Percentiles rank a stretch among this genome's conserved stretches.
phyloP scores from a whole-genome alignment of 225 moss, liverwort and hornwort genomes.

The Polytrichum commune region DNA sequence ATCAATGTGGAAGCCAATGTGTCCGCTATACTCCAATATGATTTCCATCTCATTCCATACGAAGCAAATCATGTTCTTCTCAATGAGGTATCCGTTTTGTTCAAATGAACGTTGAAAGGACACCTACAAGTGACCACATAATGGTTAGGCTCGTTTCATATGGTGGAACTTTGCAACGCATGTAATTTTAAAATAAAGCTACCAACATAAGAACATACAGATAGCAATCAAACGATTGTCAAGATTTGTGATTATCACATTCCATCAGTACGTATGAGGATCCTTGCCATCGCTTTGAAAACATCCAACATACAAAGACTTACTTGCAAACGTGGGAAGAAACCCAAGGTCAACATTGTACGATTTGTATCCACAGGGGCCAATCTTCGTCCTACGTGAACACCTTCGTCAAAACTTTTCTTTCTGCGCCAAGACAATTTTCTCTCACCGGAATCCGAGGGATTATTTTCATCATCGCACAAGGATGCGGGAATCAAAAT shows the following conservation, averaged over 20 bases:
- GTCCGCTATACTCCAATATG: neutral
- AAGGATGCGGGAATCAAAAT: neutral
- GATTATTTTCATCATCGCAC: neutral
- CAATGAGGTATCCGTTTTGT: neutral
- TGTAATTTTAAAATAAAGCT: no score
- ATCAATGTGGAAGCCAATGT: slow-evolving; percentile 1
- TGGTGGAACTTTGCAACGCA: no score
- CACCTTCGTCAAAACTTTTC: neutral
- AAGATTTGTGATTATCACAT: no score
- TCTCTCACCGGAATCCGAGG: neutral
- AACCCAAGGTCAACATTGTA: neutral
- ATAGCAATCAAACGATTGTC: no score
- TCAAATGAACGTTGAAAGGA: neutral
- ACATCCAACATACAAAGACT: neutral
- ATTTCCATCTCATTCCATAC: neutral
- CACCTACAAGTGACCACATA: neutral
- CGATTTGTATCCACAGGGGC: neutral
- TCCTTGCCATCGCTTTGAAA: no score
- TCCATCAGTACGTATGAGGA: no score
- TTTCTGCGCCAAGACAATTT: neutral
- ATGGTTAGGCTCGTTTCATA: no score
- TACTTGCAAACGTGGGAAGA: neutral
- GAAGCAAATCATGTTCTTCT: neutral
- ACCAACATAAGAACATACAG: no score
- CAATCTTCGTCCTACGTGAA: neutral